Evolutionary conservation across 2,329 filamentous ascomycete species (phyloP), one percentile per base, ranked within the genome.

Genomic region (Beauveria brongniartii): DNA sequence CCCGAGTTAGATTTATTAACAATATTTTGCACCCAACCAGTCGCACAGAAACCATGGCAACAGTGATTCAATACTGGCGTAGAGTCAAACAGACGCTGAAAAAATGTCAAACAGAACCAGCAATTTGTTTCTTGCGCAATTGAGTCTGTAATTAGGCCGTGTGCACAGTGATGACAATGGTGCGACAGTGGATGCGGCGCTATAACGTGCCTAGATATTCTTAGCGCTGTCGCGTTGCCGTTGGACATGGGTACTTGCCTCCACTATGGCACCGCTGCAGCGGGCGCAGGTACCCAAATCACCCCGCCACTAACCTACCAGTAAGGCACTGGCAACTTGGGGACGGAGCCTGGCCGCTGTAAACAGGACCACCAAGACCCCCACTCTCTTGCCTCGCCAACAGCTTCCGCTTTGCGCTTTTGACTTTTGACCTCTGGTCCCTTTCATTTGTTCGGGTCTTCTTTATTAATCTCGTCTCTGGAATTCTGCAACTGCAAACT

Each of bases 351-450:
- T 14, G 54, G 55, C 43, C 55, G 30, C 43, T 40, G 44, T 56
- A 56, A 56, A 56, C 55, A 57, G 28, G 30, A 24, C 55, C 47
- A 10, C 55, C 34, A 51, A 41, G 30, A 24, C 34, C 55, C 55
- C 55, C 55, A 51, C 47, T 51, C 37, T 50, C 55, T 44, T 58
- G 55, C 55, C 55, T 58, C 44, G 55, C 22, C 55, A 58, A 58
- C 55, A 58, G 47, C 55, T 51, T 26, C 50, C 12, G 43, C n/a
- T 12, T 1, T 48, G 55, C 43, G 8, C 28, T 12, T 48, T 41
- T 37, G 30, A 57, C 30, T 48, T 40, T 57, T 14, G 55, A 20
- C 30, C 14, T 50, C 24, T 28, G 24, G 47, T 28, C 16, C 41
- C 41, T 48, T 30, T 26, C 20, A 7, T 48, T 48, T 30, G 43